These are phyloP conservation scores for Persicaria tinctoria DNA, from an alignment of 148 eudicot genomes.

Conservation along the genomic window DNA sequence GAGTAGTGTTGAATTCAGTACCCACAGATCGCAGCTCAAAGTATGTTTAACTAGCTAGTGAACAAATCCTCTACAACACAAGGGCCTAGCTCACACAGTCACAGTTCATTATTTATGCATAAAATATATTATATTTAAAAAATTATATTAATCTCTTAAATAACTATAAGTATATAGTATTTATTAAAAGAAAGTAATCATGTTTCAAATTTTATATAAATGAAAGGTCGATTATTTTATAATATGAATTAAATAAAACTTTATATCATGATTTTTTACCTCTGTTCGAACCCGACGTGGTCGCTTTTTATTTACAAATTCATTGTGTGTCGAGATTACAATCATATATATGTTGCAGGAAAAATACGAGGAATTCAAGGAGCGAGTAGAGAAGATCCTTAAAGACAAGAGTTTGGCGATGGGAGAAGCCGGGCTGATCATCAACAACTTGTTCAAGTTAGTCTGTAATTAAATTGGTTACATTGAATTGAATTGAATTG, in stretches of 20 bases:
- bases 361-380: slow-evolving; percentile 18
- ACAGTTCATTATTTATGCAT: no score
- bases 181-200: no score
- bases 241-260: no score
- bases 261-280: no score
- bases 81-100: no score
- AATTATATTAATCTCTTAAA: no score
- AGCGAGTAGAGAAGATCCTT: background rate
- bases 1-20: background rate
- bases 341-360: background rate
- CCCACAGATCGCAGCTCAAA: background rate
- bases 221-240: no score
- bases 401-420: background rate
- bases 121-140: no score
- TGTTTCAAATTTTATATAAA: no score
- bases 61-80: no score
- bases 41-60: background rate
- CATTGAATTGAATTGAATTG: background rate
- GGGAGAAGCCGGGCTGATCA: background rate
- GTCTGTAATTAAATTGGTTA: background rate
- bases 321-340: no score
- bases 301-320: background rate
- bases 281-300: background rate
- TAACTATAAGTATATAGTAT: no score
- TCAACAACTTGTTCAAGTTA: slow-evolving; percentile 13